Evolutionary conservation across 1,284 basidiomycete species (phyloP).

Genomic region (Omphalotus olearius): DNA sequence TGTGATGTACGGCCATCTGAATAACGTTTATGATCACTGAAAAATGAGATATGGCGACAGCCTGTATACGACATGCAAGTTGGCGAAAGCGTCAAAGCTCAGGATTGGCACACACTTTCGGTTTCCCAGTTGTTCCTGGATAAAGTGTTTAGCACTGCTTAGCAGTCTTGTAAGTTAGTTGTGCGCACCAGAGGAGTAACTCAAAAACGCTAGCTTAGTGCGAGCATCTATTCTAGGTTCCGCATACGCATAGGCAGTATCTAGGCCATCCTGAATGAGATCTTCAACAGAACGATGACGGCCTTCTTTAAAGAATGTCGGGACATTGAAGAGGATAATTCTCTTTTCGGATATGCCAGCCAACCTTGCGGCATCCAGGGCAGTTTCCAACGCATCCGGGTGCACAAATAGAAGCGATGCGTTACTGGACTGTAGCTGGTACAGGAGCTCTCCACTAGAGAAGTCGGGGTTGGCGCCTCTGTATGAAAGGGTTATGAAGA

Average conservation of each 20-base stretch:
- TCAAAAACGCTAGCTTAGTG: slow-evolving; percentile 57
- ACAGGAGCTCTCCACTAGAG: slow-evolving; percentile 54
- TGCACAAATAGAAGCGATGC: slow-evolving; percentile 56
- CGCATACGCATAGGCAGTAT: slow-evolving; percentile 26
- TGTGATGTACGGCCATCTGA: slow-evolving; percentile 48
- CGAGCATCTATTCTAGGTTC: slow-evolving; percentile 37
- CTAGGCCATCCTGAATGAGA: slow-evolving; percentile 31
- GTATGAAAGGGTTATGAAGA: slow-evolving; percentile 1
- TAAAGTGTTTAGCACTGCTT: neutral
- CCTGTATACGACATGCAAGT: slow-evolving; percentile 29
- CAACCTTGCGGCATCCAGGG: slow-evolving; percentile 49
- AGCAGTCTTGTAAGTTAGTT: neutral
- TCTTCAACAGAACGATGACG: slow-evolving; percentile 25
- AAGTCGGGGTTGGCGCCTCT: slow-evolving; percentile 63
- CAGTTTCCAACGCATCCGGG: slow-evolving; percentile 44
- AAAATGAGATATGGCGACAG: slow-evolving; percentile 62
- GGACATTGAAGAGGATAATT: slow-evolving; percentile 39
- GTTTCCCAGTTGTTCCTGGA: slow-evolving; percentile 41
- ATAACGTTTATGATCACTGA: slow-evolving; percentile 57
- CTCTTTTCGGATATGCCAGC: slow-evolving; percentile 48
- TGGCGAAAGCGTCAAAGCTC: neutral
- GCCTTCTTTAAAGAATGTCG: slow-evolving; percentile 1
- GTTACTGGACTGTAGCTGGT: slow-evolving; percentile 50
- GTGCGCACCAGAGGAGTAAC: slow-evolving; percentile 66
- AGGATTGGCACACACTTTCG: slow-evolving; percentile 27